Base-by-base conservation (phyloP, 169 alveolate genomes). In the Eimeria praecox region DNA sequence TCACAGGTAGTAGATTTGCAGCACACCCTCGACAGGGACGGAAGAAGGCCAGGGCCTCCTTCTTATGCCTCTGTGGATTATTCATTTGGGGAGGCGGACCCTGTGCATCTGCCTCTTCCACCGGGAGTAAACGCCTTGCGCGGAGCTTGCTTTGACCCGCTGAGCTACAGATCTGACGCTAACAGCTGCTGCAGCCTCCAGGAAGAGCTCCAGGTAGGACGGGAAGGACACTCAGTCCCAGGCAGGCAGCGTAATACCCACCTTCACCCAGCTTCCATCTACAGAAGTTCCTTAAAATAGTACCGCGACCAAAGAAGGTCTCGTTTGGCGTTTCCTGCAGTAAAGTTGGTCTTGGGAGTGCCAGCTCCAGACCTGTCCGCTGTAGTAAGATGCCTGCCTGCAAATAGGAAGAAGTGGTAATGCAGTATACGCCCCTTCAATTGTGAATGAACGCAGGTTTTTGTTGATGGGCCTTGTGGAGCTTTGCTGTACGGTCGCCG, bases 401-500 rank as follows among this genome's bases (percentile, higher is more conserved):
- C 49, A 6, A 69, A 33, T 69, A n/a, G 49, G 27, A 35, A 10
- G 18, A 33, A 33, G 49, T 35, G n/a, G n/a, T 12, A 14, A 0
- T 69, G 49, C 46, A 33, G 46, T n/a, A 33, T 35, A 49, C 33
- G 44, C 27, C 80, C 77, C 30, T 6, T 1, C 80, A 35, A 35
- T 33, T 73, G 46, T 20, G 56, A 42, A 2, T 38, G 35, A 3
- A 38, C 52, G 92, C 95, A 94, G 95, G 85, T 83, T 4, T 44
- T 94, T 54, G 66, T 94, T n/a, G 96, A 94, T 46, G 96, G 96
- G 3, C 90, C 92, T 40, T 94, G 96, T 64, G 96, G 96, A 24
- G 73, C 66, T 22, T 80, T 62, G 52, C 95, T 94, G 86, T 94
- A 94, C 77, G 92, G 85, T 18, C 91, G 92, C 95, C 66, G 95